Evolutionary conservation across 345 rosid genomes (phyloP), one percentile per base, ranked within the genome.

Genomic region (Arabis alpina): DNA sequence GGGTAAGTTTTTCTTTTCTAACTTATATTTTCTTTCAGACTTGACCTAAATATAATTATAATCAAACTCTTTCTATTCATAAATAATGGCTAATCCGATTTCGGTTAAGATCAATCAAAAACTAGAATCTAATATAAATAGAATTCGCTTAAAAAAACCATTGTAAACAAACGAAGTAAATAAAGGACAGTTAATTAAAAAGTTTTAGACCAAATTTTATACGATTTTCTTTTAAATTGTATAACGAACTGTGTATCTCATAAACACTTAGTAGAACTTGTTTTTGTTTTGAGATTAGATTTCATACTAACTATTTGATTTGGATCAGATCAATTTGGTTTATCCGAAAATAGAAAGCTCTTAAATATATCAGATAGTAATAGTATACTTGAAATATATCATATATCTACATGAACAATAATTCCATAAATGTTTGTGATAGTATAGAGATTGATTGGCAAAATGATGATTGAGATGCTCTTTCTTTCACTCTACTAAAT

Each of bases 381-480:
- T n/a, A 43, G 13, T 45, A 50, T 47, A 63, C 10, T 34, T 34
- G 37, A 34, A 34, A 34, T 34, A 34, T 34, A 34, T 34, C 37
- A 39, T 32, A 64, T 32, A 50, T 34, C 10, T 51, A 13, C 10
- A 6, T 27, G 16, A 37, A 14, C 25, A 11, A 44, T 47, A 1
- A 32, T 44, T 34, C 40, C 13, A 8, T 48, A 5, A 47, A 41
- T 6, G 47, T 11, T 19, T 40, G 9, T 48, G 53, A 65, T 57
- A 73, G 25, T 7, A 13, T 27, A 52, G 48, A 60, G 50, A 54
- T 62, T 62, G 75, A 63, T 62, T 11, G 70, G 64, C 10, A 66
- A 54, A 56, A 54, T 48, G 59, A 68, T 75, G 79, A 68, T 54
- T 47, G 54, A 62, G 69, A 54, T 74, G 73, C 69, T 60, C 47